phyloP scores from a whole-genome alignment of 2,329 filamentous ascomycete genomes.

The Furcasterigmium sp. region DNA sequence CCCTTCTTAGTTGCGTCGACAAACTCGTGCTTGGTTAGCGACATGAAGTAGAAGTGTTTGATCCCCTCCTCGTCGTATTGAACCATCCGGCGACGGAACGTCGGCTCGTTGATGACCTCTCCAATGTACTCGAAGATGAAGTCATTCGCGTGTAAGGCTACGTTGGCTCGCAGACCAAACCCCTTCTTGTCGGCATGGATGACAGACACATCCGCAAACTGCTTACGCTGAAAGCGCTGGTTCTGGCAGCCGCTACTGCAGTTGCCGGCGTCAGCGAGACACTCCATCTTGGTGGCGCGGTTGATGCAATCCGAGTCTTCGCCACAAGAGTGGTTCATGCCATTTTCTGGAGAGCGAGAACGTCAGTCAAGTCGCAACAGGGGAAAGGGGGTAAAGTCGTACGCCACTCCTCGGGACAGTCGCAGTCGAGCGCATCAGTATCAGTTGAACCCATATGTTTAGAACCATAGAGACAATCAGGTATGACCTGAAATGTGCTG shows the following conservation, averaged over 20 bases:
- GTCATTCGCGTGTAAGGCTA: slow-evolving; percentile 71
- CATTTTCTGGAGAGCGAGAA: slow-evolving; percentile 39
- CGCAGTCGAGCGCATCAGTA: slow-evolving; percentile 86
- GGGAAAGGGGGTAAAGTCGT: slow-evolving; percentile 38
- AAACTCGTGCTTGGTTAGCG: slow-evolving; percentile 90
- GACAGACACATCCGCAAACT: slow-evolving; percentile 87
- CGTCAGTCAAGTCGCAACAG: slow-evolving; percentile 11
- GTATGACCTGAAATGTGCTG: slow-evolving; percentile 72
- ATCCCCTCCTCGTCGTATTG: slow-evolving; percentile 95
- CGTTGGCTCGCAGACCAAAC: slow-evolving; percentile 81
- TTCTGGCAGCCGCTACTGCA: slow-evolving; percentile 89
- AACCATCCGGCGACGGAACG: slow-evolving; percentile 83
- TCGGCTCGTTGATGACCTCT: slow-evolving; percentile 91
- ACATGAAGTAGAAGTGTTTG: slow-evolving; percentile 99
- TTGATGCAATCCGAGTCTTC: slow-evolving; percentile 99
- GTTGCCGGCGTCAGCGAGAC: slow-evolving; percentile 69
- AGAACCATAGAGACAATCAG: slow-evolving; percentile 83
- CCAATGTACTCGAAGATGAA: slow-evolving; percentile 99
- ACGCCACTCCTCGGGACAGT: slow-evolving; percentile 95
- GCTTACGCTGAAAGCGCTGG: slow-evolving; percentile 84
- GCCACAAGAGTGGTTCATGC: slow-evolving; percentile 78
- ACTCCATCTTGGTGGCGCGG: slow-evolving; percentile 96
- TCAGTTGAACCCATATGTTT: slow-evolving; percentile 90
- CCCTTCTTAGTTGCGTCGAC: slow-evolving; percentile 97
- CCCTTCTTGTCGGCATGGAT: slow-evolving; percentile 99